Evolutionary conservation across 768 basidiomycete species (phyloP), one percentile per base, ranked within the genome.

Genomic region (Pilatotrama ljubarskyi): DNA sequence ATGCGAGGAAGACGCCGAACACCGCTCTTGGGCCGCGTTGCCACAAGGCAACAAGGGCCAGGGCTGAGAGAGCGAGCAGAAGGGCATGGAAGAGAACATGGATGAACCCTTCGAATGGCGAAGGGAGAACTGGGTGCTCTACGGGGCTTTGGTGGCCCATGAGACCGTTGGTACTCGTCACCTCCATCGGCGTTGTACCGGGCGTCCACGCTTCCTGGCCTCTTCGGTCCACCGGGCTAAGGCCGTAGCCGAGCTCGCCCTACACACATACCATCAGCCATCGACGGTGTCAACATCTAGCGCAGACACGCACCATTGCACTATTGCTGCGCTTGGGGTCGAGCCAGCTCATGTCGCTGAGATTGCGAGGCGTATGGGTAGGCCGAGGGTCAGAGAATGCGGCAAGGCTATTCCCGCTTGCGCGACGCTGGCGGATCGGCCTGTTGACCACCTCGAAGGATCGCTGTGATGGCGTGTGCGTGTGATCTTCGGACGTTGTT

Each of bases 281-380:
- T 51, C 22, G 54, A 36, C 11, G 62, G 60, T 48, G 26, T 47
- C 15, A 10, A 43, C 13, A 48, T 9, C 38, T 15, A 14, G 49
- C 20, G 38, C 35, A 47, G 53, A 58, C 58, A 76, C 86, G 69
- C 70, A 91, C 90, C 75, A 88, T 83, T 56, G 82, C 80, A 67
- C 84, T 86, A 29, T 88, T 74, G 69, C 86, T 90, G 58, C 90
- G 82, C 52, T 91, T 79, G 51, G 87, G 82, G 57, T 87, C 82
- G 35, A 91, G 75, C 91, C 91, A 93, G 68, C 90, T 90, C 50
- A 90, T 77, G 68, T 93, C 89, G 29, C 84, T 83, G 38, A 91
- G 74, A 61, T 81, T 85, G 57, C 83, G 77, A 29, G 82, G 77
- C 15, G 78, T 70, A 38, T 61, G 76, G 68, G 67, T 82, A 66